Percentiles rank a stretch among this genome's conserved stretches.
Conservation (phyloP, 768 basidiomycete species). For the Pholiota microspora region DNA sequence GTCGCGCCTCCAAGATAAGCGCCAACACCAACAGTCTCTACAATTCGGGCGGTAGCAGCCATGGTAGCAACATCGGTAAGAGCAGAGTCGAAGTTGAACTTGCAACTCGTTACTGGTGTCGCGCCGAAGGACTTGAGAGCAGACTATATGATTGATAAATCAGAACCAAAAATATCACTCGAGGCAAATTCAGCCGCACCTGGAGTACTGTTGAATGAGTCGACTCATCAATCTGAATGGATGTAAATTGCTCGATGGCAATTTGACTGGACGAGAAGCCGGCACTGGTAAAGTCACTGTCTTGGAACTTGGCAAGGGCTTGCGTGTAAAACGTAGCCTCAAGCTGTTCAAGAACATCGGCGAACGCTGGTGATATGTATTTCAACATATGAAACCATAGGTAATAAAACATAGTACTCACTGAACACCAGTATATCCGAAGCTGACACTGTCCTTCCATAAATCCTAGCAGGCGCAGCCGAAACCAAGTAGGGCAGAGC, state of each 20-base stretch:
- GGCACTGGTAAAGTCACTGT: constrained; percentile 59
- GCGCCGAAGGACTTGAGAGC: constrained; percentile 55
- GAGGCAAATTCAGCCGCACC: constrained; percentile 24
- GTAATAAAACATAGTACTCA: constrained; percentile 31
- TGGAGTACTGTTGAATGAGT: constrained; percentile 57
- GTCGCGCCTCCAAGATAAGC: constrained; percentile 77
- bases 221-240: constrained; percentile 61
- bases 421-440: constrained; percentile 57
- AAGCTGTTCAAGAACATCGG: constrained; percentile 71
- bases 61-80: constrained; percentile 68
- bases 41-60: constrained; percentile 66
- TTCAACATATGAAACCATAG: neutral
- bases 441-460: constrained; percentile 33
- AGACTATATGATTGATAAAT: constrained; percentile 25
- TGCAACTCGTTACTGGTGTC: constrained; percentile 52
- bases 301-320: constrained; percentile 62
- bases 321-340: constrained; percentile 70
- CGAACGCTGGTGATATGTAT: constrained; percentile 58
- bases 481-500: constrained; percentile 41
- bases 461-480: constrained; percentile 47
- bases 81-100: constrained; percentile 64
- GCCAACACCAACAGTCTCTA: constrained; percentile 74
- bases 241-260: constrained; percentile 58
- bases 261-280: constrained; percentile 58
- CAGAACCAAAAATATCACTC: neutral